Percentiles rank a stretch among this genome's conserved stretches.
Conservation (phyloP, 140 eudicot species). For the Artemisia princeps region DNA sequence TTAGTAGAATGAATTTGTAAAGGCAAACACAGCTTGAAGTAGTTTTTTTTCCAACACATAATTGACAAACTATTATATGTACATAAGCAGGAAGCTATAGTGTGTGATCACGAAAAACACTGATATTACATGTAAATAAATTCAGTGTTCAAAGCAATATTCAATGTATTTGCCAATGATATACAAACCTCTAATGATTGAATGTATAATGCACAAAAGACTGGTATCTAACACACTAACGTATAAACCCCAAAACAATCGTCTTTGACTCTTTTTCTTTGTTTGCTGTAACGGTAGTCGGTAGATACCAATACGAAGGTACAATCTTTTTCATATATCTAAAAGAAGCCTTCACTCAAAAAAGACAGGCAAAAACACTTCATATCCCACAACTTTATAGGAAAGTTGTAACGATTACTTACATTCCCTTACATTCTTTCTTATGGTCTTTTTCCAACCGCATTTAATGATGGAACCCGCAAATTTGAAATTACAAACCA, state of each 20-base stretch:
- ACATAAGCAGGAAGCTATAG: too few relatives aligned
- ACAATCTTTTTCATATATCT: conserved; percentile 7
- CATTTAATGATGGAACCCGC: neutral
- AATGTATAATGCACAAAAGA: neutral
- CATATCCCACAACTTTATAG: conserved; percentile 1
- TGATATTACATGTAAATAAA: too few relatives aligned
- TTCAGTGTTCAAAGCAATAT: too few relatives aligned
- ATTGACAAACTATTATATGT: too few relatives aligned
- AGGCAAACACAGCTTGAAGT: neutral
- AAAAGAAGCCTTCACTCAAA: conserved; percentile 20
- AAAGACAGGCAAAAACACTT: neutral
- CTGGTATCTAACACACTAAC: neutral
- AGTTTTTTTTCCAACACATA: too few relatives aligned
- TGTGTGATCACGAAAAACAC: too few relatives aligned
- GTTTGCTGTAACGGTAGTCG: neutral
- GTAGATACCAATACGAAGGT: neutral
- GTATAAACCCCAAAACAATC: neutral
- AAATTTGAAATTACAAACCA: conserved; percentile 1
- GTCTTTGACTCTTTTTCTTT: neutral
- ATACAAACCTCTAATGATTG: too few relatives aligned
- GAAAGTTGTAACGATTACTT: neutral
- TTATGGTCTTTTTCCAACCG: neutral
- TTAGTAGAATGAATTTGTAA: neutral
- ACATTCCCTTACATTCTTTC: neutral
- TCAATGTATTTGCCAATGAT: too few relatives aligned